phyloP scores from a whole-genome alignment of 306 rosid species.

The Dryas drummondii region DNA sequence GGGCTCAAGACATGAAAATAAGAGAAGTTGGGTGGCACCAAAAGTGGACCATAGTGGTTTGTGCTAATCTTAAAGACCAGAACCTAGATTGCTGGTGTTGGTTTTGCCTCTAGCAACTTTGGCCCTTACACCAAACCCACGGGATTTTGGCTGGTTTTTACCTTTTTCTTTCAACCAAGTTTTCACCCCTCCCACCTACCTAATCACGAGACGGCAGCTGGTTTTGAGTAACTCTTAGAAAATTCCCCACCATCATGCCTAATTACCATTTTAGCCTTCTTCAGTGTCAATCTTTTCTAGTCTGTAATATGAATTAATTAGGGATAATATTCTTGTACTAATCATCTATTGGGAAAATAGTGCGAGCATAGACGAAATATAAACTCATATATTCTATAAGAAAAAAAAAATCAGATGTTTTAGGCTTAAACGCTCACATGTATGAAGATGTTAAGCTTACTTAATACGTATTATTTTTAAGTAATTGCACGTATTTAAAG shows the following conservation, averaged over 20 bases:
- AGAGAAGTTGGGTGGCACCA: neutral
- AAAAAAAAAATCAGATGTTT: too few relatives aligned
- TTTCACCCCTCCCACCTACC: neutral
- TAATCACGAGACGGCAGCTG: neutral
- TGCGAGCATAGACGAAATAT: too few relatives aligned
- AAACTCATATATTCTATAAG: too few relatives aligned
- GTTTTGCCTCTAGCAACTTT: neutral
- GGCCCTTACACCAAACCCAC: conserved; percentile 5
- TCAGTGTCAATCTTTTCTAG: neutral
- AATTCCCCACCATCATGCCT: neutral
- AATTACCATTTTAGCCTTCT: neutral
- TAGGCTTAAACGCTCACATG: too few relatives aligned
- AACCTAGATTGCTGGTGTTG: conserved; percentile 5
- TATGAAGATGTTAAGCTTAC: too few relatives aligned
- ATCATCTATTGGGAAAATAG: too few relatives aligned
- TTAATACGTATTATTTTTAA: too few relatives aligned
- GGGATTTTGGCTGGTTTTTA: conserved; percentile 18
- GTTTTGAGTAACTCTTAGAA: neutral
- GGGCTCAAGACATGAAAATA: too few relatives aligned
- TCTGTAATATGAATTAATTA: too few relatives aligned
- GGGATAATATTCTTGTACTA: too few relatives aligned
- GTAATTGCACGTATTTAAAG: too few relatives aligned
- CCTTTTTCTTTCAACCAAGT: neutral
- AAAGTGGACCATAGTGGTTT: too few relatives aligned
- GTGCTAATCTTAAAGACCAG: neutral